Evolutionary conservation across 805 yeast genomes (phyloP).

Genomic region (Wickerhamomyces tratensis): DNA sequence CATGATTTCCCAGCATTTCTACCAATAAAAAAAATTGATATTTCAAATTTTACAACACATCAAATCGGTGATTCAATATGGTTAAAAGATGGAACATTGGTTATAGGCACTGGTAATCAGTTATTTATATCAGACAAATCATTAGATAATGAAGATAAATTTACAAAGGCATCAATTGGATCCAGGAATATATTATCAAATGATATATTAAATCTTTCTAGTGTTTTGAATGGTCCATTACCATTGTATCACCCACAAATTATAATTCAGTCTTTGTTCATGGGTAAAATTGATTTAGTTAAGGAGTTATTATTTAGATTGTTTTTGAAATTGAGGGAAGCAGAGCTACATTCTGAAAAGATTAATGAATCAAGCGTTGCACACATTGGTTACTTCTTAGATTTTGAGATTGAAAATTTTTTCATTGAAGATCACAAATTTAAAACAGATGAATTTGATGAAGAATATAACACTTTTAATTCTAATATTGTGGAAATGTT

Average conservation of each 20-base stretch:
- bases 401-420: conserved; percentile 19
- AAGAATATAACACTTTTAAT: conserved; percentile 32
- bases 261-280: conserved; percentile 62
- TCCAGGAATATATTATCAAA: conserved; percentile 44
- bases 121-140: conserved; percentile 70
- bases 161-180: conserved; percentile 46
- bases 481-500: conserved; percentile 35
- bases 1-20: conserved; percentile 70
- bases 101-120: conserved; percentile 85
- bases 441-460: conserved; percentile 15
- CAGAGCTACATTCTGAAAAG: conserved; percentile 28
- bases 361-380: conserved; percentile 1
- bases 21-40: conserved; percentile 63
- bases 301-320: conserved; percentile 46
- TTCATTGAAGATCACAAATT: conserved; percentile 4
- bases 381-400: conserved; percentile 19
- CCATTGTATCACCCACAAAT: conserved; percentile 91
- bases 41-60: conserved; percentile 65
- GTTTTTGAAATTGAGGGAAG: conserved; percentile 43
- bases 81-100: conserved; percentile 71
- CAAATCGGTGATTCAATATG: conserved; percentile 84
- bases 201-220: conserved; percentile 56
- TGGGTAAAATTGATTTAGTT: conserved; percentile 46
- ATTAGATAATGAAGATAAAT: conserved; percentile 44
- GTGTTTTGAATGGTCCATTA: conserved; percentile 79